phyloP scores from a whole-genome alignment of 331 rosid genomes.

The Stylosanthes scabra region DNA sequence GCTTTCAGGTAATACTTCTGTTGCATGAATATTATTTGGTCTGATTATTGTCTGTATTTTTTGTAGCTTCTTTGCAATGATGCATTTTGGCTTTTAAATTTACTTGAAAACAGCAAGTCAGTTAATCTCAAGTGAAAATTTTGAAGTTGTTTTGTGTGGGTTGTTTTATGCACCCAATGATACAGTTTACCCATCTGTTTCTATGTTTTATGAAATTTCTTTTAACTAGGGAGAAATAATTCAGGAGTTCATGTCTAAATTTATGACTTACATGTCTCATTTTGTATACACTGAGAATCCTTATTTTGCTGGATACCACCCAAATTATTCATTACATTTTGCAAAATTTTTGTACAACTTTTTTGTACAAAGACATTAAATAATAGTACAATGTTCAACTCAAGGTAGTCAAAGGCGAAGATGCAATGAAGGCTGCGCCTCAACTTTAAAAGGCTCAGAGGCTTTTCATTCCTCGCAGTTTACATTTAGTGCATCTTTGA shows the following conservation, averaged over 20 bases:
- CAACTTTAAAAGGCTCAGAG: no score
- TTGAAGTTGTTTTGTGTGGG: not conserved
- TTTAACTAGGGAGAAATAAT: not conserved
- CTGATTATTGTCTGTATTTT: constrained; percentile 2
- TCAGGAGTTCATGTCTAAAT: not conserved
- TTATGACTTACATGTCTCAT: constrained; percentile 5
- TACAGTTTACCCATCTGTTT: not conserved
- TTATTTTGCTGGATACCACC: not conserved
- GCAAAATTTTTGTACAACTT: not conserved
- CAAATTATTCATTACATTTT: not conserved
- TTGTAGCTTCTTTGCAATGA: not conserved
- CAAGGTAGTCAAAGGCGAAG: no score
- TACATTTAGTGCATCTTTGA: no score
- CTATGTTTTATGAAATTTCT: not conserved
- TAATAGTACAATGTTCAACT: not conserved
- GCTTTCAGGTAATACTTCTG: constrained; percentile 67
- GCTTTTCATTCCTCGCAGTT: no score
- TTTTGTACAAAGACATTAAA: constrained; percentile 2
- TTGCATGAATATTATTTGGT: constrained; percentile 5
- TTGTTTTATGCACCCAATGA: not conserved
- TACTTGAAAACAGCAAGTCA: constrained; percentile 1
- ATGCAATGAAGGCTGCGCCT: no score
- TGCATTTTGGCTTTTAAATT: not conserved
- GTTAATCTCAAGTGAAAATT: constrained; percentile 8
- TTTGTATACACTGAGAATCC: not conserved